phyloP scores from a whole-genome alignment of 495 filamentous ascomycete genomes.

The Penicillium desertorum region DNA sequence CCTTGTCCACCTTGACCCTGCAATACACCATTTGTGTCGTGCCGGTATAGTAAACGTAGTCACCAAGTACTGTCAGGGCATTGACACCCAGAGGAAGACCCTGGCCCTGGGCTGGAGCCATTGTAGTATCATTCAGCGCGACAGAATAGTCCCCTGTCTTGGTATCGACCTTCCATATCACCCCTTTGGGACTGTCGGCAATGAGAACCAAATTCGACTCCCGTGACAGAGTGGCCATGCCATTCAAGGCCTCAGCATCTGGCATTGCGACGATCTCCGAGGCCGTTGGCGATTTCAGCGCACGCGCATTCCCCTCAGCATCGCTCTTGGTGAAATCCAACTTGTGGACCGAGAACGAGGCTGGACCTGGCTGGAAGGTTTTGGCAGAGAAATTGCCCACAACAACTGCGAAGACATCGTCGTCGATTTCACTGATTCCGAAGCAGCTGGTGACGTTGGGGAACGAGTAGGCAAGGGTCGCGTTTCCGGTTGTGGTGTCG shows the following conservation, averaged over 20 bases:
- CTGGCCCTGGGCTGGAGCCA: constrained; percentile 23
- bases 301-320: constrained; percentile 6
- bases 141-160: constrained; percentile 32
- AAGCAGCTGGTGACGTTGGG: constrained; percentile 34
- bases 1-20: constrained; percentile 30
- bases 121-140: constrained; percentile 31
- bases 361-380: constrained; percentile 28
- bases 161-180: constrained; percentile 35
- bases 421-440: constrained; percentile 44
- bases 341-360: constrained; percentile 41
- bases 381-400: constrained; percentile 38
- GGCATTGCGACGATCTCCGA: constrained; percentile 38
- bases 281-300: constrained; percentile 1
- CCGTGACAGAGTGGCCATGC: constrained; percentile 33
- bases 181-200: constrained; percentile 41
- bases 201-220: constrained; percentile 32
- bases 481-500: constrained; percentile 34
- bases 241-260: constrained; percentile 41
- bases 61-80: constrained; percentile 30
- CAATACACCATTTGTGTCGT: constrained; percentile 34
- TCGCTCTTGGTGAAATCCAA: constrained; percentile 30
- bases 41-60: constrained; percentile 43
- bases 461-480: constrained; percentile 33
- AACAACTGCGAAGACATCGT: constrained; percentile 45
- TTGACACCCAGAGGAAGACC: constrained; percentile 40